These are phyloP conservation scores for Stagonosporopsis rhizophila DNA, from an alignment of 2,329 filamentous ascomycete genomes.

Conservation along the genomic window DNA sequence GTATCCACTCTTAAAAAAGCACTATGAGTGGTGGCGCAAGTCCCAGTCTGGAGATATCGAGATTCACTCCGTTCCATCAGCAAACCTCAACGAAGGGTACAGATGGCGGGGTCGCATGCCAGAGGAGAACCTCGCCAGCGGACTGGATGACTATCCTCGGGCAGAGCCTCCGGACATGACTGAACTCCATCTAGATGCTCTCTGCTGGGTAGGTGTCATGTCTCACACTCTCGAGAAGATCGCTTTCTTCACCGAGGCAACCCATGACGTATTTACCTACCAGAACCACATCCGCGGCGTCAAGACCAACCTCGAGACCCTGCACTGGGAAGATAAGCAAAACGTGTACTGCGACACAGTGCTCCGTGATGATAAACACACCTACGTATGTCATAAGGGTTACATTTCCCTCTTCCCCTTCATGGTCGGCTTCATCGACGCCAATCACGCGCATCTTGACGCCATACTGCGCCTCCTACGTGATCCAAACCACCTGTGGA, in stretches of 20 bases:
- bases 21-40: slow-evolving; percentile 91
- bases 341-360: slow-evolving; percentile 90
- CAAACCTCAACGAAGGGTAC: slow-evolving; percentile 74
- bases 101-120: slow-evolving; percentile 88
- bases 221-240: slow-evolving; percentile 79
- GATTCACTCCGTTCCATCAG: slow-evolving; percentile 33
- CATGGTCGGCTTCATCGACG: slow-evolving; percentile 76
- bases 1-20: slow-evolving; percentile 85
- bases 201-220: slow-evolving; percentile 97
- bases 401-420: slow-evolving; percentile 94
- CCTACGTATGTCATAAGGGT: slow-evolving; percentile 88
- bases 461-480: slow-evolving; percentile 76
- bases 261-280: slow-evolving; percentile 76
- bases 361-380: slow-evolving; percentile 83
- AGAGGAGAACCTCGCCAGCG: slow-evolving; percentile 83
- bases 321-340: slow-evolving; percentile 86
- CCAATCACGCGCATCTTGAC: slow-evolving; percentile 75
- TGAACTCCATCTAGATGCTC: slow-evolving; percentile 89
- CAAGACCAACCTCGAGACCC: slow-evolving; percentile 79
- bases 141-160: slow-evolving; percentile 92
- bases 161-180: slow-evolving; percentile 88
- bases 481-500: slow-evolving; percentile 84
- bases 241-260: slow-evolving; percentile 72
- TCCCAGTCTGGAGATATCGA: slow-evolving; percentile 79
- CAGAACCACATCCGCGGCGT: slow-evolving; percentile 74